Base-by-base conservation (phyloP, 805 yeast species). In the Saturnispora dispora region DNA sequence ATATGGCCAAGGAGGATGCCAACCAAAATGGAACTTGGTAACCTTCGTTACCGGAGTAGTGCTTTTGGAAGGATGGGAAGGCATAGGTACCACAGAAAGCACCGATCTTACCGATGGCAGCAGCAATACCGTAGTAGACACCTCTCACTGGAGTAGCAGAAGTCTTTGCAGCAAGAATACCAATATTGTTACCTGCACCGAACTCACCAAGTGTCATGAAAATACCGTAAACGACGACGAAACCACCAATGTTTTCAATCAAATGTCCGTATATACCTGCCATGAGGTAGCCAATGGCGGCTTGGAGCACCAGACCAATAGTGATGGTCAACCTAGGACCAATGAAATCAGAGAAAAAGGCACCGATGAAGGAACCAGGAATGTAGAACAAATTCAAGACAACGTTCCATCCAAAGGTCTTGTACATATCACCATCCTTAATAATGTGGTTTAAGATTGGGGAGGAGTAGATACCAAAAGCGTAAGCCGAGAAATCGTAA, bases 111-210 rank as follows among this genome's bases (percentile, higher is more conserved):
- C 96, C 97, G 50, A 82, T 60, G 25, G 96, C 96, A 52, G 97
- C 96, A 43, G 95, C 91, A 59, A 88, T 74, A 60, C 93, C 93
- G 64, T 90, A 90, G 69, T 85, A 87, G 60, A 85, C 85, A 53
- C 96, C 97, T 71, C 97, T 82, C 52, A 89, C 77, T 22, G 96
- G 82, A 9, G 96, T 83, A 44, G 96, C 85, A 45, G 83, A 77
- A 6, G 96, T 84, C 69, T 89, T 89, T 41, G 96, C 78, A 20
- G 96, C 95, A 55, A 90, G 73, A 51, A 86, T 70, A 58, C 97
- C 97, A 66, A 86, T 84, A 69, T 86, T 88, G 69, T 89, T 88
- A 71, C 97, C 98, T 13, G 95, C 90, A 30, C 96, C 95, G 67
- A 90, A 85, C 68, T 91, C 97, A 61, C 97, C 97, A 46, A 88